phyloP scores from a whole-genome alignment of 176 grass and related monocot genomes.

The Dactylis glomerata region DNA sequence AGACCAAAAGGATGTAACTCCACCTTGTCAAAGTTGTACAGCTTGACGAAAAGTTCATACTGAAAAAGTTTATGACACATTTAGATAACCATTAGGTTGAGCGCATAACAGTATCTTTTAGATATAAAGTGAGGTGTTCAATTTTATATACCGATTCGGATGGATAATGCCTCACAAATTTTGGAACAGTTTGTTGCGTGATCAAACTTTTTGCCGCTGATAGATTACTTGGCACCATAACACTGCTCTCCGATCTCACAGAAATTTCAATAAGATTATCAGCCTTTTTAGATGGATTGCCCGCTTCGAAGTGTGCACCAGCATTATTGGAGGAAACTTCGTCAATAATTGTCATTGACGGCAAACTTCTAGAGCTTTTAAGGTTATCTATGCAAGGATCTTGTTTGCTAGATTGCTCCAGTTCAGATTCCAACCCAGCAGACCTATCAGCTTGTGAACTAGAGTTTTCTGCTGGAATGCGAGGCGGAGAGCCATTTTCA shows the following conservation, averaged over 20 bases:
- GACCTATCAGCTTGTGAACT: slow-evolving; percentile 10
- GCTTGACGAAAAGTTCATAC: slow-evolving; percentile 65
- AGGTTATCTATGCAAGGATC: slow-evolving; percentile 1
- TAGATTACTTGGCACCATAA: slow-evolving; percentile 25
- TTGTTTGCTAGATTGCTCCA: slow-evolving; percentile 27
- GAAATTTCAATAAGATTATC: slow-evolving; percentile 21
- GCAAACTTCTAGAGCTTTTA: slow-evolving; percentile 22
- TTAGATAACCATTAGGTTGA: slow-evolving; percentile 28
- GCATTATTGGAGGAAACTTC: slow-evolving; percentile 27
- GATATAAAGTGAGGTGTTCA: neutral
- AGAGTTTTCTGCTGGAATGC: neutral
- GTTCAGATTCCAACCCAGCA: slow-evolving; percentile 22
- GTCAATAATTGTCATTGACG: slow-evolving; percentile 36
- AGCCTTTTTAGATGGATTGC: slow-evolving; percentile 36
- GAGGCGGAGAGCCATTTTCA: slow-evolving; percentile 6
- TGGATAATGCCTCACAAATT: slow-evolving; percentile 49
- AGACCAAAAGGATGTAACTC: slow-evolving; percentile 78
- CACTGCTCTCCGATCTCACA: slow-evolving; percentile 35
- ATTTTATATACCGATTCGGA: slow-evolving; percentile 64
- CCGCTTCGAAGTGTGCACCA: neutral
- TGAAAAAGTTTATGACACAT: slow-evolving; percentile 58
- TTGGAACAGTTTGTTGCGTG: slow-evolving; percentile 50
- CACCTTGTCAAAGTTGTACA: slow-evolving; percentile 74
- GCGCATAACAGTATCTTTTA: slow-evolving; percentile 20
- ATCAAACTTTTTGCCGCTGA: slow-evolving; percentile 31